These are phyloP conservation scores for Boletus coccyginus DNA, from an alignment of 768 basidiomycete species.

Conservation along the genomic window DNA sequence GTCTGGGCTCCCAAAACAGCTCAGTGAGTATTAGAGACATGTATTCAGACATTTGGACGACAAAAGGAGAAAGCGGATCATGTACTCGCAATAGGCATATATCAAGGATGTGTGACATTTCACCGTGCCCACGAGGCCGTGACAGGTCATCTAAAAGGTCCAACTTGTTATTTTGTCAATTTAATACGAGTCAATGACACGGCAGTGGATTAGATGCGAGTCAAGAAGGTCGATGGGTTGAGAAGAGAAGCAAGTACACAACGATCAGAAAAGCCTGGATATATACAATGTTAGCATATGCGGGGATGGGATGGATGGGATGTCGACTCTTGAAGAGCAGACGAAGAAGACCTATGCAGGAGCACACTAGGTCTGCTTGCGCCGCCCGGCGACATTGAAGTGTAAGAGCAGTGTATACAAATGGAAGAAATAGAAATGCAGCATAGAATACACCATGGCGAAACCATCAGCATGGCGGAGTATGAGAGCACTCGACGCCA, in stretches of 20 bases:
- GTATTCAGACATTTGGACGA: no score
- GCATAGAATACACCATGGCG: constrained; percentile 38
- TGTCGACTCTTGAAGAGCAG: constrained; percentile 3
- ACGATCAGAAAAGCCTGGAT: constrained; percentile 21
- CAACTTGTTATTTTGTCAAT: constrained; percentile 16
- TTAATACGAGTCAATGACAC: constrained; percentile 19
- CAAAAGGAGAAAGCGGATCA: neutral
- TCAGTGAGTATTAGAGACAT: constrained; percentile 42
- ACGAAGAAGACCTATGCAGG: constrained; percentile 7
- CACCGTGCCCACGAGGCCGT: no score
- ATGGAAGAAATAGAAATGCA: constrained; percentile 43
- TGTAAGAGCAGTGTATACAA: constrained; percentile 42
- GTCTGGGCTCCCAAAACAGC: constrained; percentile 50
- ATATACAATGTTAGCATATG: constrained; percentile 33
- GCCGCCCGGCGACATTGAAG: constrained; percentile 30
- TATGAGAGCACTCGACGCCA: constrained; percentile 24
- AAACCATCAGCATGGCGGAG: constrained; percentile 36
- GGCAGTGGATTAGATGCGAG: constrained; percentile 31
- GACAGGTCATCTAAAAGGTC: neutral
- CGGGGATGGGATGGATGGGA: constrained; percentile 5
- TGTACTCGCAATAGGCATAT: no score
- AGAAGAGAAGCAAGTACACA: constrained; percentile 27
- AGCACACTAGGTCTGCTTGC: constrained; percentile 27
- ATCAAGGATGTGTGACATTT: no score
- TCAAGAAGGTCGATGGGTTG: constrained; percentile 17